Conservation (phyloP, 192 early-diverging fungal genomes). For the Geosiphon pyriformis region DNA sequence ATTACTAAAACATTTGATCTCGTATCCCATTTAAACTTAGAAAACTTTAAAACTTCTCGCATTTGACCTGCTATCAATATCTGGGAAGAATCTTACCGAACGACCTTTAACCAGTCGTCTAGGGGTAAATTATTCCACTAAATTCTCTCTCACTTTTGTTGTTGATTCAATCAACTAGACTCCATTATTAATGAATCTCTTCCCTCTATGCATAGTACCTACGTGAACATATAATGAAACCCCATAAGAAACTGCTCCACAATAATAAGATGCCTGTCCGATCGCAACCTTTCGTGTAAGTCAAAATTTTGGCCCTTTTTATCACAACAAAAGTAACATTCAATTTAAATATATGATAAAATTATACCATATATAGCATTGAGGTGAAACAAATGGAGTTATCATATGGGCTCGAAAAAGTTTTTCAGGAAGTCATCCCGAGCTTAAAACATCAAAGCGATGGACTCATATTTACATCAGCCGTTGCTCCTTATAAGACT, state of each 20-base stretch:
- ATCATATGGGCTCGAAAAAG: slow-evolving; percentile 54
- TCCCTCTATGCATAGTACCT: slow-evolving; percentile 46
- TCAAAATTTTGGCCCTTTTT: slow-evolving; percentile 7
- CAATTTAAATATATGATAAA: background rate
- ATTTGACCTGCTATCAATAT: slow-evolving; percentile 71
- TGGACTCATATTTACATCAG: slow-evolving; percentile 72
- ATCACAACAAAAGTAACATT: background rate
- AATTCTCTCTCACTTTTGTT: too few relatives aligned
- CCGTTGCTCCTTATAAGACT: slow-evolving; percentile 49
- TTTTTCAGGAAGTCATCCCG: slow-evolving; percentile 57
- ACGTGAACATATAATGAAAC: slow-evolving; percentile 54
- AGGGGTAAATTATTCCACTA: slow-evolving; percentile 54
- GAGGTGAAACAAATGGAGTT: slow-evolving; percentile 62
- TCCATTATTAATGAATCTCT: too few relatives aligned
- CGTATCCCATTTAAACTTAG: too few relatives aligned
- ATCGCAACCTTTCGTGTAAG: slow-evolving; percentile 53
- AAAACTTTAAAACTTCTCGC: slow-evolving; percentile 43
- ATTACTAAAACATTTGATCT: too few relatives aligned
- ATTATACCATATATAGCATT: too few relatives aligned
- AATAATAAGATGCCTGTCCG: slow-evolving; percentile 31
- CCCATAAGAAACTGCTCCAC: slow-evolving; percentile 50
- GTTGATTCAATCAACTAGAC: too few relatives aligned
- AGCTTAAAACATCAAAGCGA: slow-evolving; percentile 62
- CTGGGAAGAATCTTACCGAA: slow-evolving; percentile 49
- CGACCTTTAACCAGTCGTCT: slow-evolving; percentile 61